Conservation (phyloP, 164 flowering plant genomes). For the Stephania cephalantha region DNA sequence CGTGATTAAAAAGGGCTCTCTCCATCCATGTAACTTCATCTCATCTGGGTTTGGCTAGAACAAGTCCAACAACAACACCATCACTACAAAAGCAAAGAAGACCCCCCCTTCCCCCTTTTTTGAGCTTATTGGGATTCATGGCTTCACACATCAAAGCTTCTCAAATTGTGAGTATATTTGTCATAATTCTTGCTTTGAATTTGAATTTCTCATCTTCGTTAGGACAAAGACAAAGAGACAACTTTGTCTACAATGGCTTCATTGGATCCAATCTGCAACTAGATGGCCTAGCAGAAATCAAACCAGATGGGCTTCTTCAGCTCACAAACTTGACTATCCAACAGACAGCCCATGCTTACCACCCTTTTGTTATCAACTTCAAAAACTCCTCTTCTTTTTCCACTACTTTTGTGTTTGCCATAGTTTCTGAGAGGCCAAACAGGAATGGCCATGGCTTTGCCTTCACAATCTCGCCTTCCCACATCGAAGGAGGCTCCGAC, state of each 20-base stretch:
- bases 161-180: not conserved
- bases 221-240: not conserved
- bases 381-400: conserved; percentile 19
- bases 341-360: conserved; percentile 18
- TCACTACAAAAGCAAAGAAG: conserved; percentile 10
- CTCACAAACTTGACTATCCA: not conserved
- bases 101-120: not conserved
- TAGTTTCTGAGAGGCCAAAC: conserved; percentile 1
- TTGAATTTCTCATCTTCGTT: not conserved
- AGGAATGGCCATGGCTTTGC: conserved; percentile 21
- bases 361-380: conserved; percentile 16
- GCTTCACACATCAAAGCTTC: not conserved
- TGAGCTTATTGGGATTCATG: not conserved
- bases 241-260: not conserved
- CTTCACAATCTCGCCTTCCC: conserved; percentile 13
- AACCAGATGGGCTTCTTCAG: not conserved
- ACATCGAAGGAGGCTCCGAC: not conserved
- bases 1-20: not conserved
- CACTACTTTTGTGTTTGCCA: conserved; percentile 21
- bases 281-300: not conserved
- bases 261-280: not conserved
- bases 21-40: no score
- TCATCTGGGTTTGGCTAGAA: not conserved
- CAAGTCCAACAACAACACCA: not conserved
- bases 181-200: not conserved